A percentile compares a stretch with the other conserved stretches of the same genome.
Evolutionary conservation across 495 filamentous ascomycete species (phyloP).

Genomic region (Pseudotulostoma volvatum): DNA sequence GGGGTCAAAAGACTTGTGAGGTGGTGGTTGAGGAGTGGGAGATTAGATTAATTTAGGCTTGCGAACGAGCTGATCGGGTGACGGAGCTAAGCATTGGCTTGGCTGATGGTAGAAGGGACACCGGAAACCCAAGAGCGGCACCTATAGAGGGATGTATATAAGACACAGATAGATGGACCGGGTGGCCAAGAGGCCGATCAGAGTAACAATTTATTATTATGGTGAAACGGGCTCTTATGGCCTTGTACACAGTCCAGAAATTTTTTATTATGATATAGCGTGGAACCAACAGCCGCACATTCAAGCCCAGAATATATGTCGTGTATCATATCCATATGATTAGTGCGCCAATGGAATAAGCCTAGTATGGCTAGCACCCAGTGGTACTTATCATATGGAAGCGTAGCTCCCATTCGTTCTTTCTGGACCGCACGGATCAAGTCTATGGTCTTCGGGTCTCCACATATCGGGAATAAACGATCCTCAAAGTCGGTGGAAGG

Average conservation of each 20-base stretch:
- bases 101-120: no score
- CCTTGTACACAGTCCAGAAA: conserved; percentile 5
- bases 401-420: conserved; percentile 3
- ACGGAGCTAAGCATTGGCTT: no score
- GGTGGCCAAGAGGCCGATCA: no score
- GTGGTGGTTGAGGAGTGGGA: no score
- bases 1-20: no score
- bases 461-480: conserved; percentile 4
- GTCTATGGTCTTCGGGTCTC: conserved; percentile 5
- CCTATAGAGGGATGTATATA: no score
- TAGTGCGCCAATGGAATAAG: conserved; percentile 7
- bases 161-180: no score
- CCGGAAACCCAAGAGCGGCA: no score
- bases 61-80: no score
- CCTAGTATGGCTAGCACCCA: conserved; percentile 5
- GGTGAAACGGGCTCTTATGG: conserved; percentile 2
- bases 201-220: no score
- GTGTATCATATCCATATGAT: conserved; percentile 4
- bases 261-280: conserved; percentile 5
- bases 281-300: background rate
- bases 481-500: conserved; percentile 3
- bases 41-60: no score
- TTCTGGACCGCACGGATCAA: conserved; percentile 4
- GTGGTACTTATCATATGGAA: conserved; percentile 3
- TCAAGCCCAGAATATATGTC: conserved; percentile 2